Conservation (phyloP, 78 protist species). For the Mastigamoeba balamuthi region DNA sequence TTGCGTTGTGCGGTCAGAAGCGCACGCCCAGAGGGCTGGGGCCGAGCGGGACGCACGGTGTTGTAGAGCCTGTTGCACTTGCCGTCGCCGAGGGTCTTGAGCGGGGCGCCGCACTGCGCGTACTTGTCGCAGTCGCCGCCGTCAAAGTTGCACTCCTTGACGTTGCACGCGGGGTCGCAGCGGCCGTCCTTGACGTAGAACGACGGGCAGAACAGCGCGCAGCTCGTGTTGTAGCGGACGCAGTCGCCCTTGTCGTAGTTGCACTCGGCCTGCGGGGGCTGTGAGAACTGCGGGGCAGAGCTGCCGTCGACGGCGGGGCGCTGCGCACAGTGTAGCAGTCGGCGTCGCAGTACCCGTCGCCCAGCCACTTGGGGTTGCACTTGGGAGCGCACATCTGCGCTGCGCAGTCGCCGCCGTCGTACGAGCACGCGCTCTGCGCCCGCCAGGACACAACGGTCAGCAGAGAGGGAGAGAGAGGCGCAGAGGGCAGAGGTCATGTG, state of each 20-base stretch:
- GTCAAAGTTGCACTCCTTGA: background rate
- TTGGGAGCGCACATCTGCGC: background rate
- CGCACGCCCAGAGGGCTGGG: no score
- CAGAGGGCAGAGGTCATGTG: no score
- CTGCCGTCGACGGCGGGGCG: background rate
- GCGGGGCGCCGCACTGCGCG: no score
- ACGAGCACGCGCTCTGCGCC: background rate
- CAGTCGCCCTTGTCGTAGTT: conserved; percentile 26
- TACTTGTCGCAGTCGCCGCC: conserved; percentile 2
- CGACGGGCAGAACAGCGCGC: conserved; percentile 6
- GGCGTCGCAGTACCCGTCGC: conserved; percentile 22
- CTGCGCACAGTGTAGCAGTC: conserved; percentile 1
- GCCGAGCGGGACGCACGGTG: no score
- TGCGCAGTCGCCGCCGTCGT: conserved; percentile 17
- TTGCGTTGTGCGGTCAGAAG: no score
- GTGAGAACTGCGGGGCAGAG: background rate
- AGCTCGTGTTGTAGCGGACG: background rate
- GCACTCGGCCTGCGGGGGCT: background rate
- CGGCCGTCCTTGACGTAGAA: conserved; percentile 4
- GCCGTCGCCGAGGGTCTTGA: no score
- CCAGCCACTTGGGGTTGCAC: conserved; percentile 3
- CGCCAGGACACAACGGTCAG: no score
- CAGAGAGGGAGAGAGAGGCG: no score
- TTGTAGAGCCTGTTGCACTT: no score
- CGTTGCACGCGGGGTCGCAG: conserved; percentile 5